Conservation (phyloP, 1,139 yeast genomes). For the Protomyces lactucae-debilis region DNA sequence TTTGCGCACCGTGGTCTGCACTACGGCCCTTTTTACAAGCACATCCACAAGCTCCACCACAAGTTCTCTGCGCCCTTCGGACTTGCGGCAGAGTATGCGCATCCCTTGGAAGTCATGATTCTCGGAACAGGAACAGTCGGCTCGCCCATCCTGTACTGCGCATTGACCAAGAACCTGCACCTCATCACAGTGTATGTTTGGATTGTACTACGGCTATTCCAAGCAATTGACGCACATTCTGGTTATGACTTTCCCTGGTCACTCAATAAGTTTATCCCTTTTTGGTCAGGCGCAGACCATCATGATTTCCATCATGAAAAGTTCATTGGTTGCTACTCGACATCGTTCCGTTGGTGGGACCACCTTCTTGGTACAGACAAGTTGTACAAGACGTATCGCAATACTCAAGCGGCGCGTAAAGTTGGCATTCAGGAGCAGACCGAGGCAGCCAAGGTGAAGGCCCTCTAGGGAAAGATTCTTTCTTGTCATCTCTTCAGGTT, state of each 20-base stretch:
- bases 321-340: constrained; percentile 77
- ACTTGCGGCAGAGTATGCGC: constrained; percentile 93
- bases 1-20: constrained; percentile 89
- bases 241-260: constrained; percentile 98
- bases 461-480: not conserved
- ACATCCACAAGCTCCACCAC: constrained; percentile 93
- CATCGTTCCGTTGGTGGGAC: constrained; percentile 95
- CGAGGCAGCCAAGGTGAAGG: constrained; percentile 25
- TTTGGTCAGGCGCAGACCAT: constrained; percentile 99
- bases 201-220: constrained; percentile 83
- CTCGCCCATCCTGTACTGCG: constrained; percentile 68
- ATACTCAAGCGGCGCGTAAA: constrained; percentile 18
- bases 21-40: constrained; percentile 76
- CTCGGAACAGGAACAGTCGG: constrained; percentile 94
- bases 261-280: constrained; percentile 78
- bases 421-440: constrained; percentile 16
- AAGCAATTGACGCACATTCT: constrained; percentile 94
- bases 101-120: constrained; percentile 84
- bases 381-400: constrained; percentile 29
- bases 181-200: constrained; percentile 77
- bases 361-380: constrained; percentile 67
- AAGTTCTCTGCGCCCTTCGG: constrained; percentile 97
- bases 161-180: constrained; percentile 65
- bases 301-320: constrained; percentile 95
- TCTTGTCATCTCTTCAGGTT: not conserved